Percentiles rank a stretch among this genome's conserved stretches.
phyloP scores from a whole-genome alignment of 352 stramenopile genomes.

The Phytopythium aichiense region DNA sequence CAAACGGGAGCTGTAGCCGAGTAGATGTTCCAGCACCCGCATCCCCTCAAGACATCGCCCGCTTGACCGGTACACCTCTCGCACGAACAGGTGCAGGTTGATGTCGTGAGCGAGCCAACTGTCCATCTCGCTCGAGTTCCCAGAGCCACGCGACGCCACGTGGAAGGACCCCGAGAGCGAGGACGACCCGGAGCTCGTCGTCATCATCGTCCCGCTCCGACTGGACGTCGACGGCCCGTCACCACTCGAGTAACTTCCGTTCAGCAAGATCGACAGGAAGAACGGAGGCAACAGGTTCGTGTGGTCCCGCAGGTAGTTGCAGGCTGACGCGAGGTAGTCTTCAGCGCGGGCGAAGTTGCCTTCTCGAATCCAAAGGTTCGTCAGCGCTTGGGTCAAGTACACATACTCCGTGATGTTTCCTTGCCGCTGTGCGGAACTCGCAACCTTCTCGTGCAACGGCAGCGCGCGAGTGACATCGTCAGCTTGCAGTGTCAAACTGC shows the following conservation, averaged over 20 bases:
- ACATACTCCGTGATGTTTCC: slow-evolving; percentile 85
- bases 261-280: slow-evolving; percentile 47
- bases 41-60: slow-evolving; percentile 77
- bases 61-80: slow-evolving; percentile 74
- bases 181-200: slow-evolving; percentile 61
- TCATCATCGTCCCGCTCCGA: slow-evolving; percentile 67
- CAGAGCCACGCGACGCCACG: slow-evolving; percentile 37
- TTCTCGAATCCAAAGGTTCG: slow-evolving; percentile 73
- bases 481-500: slow-evolving; percentile 64
- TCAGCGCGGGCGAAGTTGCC: slow-evolving; percentile 73
- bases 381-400: slow-evolving; percentile 79
- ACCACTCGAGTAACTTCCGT: slow-evolving; percentile 48
- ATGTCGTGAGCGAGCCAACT: slow-evolving; percentile 81
- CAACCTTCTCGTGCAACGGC: slow-evolving; percentile 78
- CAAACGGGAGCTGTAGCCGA: slow-evolving; percentile 67
- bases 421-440: slow-evolving; percentile 53
- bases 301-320: slow-evolving; percentile 66
- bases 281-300: slow-evolving; percentile 61
- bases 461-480: slow-evolving; percentile 75
- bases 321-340: slow-evolving; percentile 55
- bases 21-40: slow-evolving; percentile 69
- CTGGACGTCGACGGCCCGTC: slow-evolving; percentile 38
- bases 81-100: slow-evolving; percentile 74
- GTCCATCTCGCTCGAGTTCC: slow-evolving; percentile 73
- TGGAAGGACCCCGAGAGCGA: slow-evolving; percentile 55